Evolutionary conservation across 257 asterid genomes (phyloP), one percentile per base, ranked within the genome.

Genomic region (Haberlea rhodopensis): DNA sequence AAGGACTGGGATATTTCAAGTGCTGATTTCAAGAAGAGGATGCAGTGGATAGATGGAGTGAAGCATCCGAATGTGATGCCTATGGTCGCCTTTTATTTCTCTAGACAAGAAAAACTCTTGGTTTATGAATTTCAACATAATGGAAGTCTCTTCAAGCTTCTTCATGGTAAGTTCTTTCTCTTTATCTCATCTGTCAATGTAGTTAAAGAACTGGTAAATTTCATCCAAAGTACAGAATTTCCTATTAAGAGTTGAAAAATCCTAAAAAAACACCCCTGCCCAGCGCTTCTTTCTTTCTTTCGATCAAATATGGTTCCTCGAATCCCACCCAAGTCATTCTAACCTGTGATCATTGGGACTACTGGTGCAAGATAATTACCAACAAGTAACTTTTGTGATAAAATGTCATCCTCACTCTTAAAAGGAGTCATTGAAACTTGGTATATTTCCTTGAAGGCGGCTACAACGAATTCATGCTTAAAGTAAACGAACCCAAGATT

Each of bases 31-130:
- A 80, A 76, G 87, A 76, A 64, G 23, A 76, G 90, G 71, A 85
- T 89, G 82, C 72, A 70, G 29, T 68, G 76, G 71, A 74, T 87
- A 6, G 82, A 87, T 27, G 31, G 61, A 60, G 79, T 74, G 64
- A 85, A 68, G 67, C 94, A 89, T 76, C 73, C 48, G 0, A 73
- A 75, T 68, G 85, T 87, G 31, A 24, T 81, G 84, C 91, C 87
- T n/a, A 58, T 77, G 31, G 54, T 83, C n/a, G 95, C 95, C 7
- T 87, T 78, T 71, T 89, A 89, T 53, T 80, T 89, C 62, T 89
- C 96, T n/a, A 79, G 71, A 60, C 85, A 80, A 57, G 96, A 89
- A 74, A 87, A 83, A 63, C 89, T 89, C 49, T 19, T 81, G 67
- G 91, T 87, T 27, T 89, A 85, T 69, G 84, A 87, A 59, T 85